Base-by-base conservation (phyloP, 2,329 filamentous ascomycete species). In the Fusarium sp. region DNA sequence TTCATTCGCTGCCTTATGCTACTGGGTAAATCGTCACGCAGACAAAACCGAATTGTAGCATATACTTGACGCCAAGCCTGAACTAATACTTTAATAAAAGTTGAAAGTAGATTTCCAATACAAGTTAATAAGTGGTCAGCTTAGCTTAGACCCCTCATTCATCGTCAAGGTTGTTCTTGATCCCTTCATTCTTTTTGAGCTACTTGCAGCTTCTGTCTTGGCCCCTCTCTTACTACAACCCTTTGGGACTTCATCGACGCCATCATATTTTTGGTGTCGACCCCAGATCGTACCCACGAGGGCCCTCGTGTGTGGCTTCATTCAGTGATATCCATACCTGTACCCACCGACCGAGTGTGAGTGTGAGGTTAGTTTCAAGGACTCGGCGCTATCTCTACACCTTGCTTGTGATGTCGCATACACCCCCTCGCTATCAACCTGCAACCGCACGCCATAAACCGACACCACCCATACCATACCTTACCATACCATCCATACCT, bases 361-460 rank as follows among this genome's bases (percentile, higher is more conserved):
- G 52, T 46, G 60, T 62, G 64, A 39, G 52, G 69, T 66, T 56
- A 46, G 52, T 53, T 73, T 72, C 56, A 49, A 67, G 50, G 49
- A 53, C 61, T 44, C 50, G 29, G 56, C 61, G 55, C 63, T 76
- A 76, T 72, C 50, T 61, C 46, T 54, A 76, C 74, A 74, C 74
- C 74, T 62, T 27, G 18, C 25, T 50, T 38, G 50, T 41, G 47
- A 38, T 62, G 56, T 38, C 62, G 59, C 38, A 29, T 44, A 65
- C 67, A 56, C 71, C 70, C 71, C 71, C 59, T 60, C 59, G 54
- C 71, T 71, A 72, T 68, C 69, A 64, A 71, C 62, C 54, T 58
- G 52, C 66, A 68, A 67, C 70, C 70, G 66, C 70, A 73, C 57
- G 66, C 70, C 74, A 75, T 76, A 72, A 71, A 75, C 73, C 71